phyloP scores from a whole-genome alignment of 768 basidiomycete genomes.

The Baorangia bicolor region DNA sequence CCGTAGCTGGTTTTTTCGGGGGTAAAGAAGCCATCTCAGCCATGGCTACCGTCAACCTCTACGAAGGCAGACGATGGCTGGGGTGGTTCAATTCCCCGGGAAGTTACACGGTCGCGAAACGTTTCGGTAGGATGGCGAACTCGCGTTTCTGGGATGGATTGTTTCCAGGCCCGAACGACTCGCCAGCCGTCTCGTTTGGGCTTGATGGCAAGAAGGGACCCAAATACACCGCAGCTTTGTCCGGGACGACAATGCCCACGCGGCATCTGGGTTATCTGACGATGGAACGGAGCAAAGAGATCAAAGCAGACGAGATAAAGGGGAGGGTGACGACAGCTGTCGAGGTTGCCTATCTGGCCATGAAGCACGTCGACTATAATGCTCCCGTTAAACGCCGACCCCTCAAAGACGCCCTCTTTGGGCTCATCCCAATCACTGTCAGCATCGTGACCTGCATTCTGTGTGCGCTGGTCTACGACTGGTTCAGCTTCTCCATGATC shows the following conservation, averaged over 20 bases:
- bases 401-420: constrained; percentile 6
- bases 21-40: constrained; percentile 38
- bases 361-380: constrained; percentile 10
- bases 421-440: constrained; percentile 21
- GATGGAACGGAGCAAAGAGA: constrained; percentile 11
- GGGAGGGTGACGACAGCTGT: constrained; percentile 11
- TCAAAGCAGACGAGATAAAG: background rate
- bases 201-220: constrained; percentile 32
- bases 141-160: constrained; percentile 34
- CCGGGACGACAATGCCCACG: constrained; percentile 29
- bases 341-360: constrained; percentile 20
- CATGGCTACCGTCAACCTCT: constrained; percentile 34
- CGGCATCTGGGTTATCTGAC: constrained; percentile 30
- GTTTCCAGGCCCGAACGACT: constrained; percentile 30
- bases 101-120: constrained; percentile 32
- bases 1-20: constrained; percentile 37
- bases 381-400: background rate
- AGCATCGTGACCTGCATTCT: constrained; percentile 26
- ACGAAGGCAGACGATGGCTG: constrained; percentile 30
- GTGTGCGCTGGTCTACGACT: constrained; percentile 27
- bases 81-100: constrained; percentile 40
- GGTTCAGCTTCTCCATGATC: constrained; percentile 34
- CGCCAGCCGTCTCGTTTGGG: constrained; percentile 27
- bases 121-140: constrained; percentile 32
- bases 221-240: constrained; percentile 28